These are phyloP conservation scores for Fusarium metavorans DNA, from an alignment of 2,329 filamentous ascomycete genomes.

Conservation along the genomic window DNA sequence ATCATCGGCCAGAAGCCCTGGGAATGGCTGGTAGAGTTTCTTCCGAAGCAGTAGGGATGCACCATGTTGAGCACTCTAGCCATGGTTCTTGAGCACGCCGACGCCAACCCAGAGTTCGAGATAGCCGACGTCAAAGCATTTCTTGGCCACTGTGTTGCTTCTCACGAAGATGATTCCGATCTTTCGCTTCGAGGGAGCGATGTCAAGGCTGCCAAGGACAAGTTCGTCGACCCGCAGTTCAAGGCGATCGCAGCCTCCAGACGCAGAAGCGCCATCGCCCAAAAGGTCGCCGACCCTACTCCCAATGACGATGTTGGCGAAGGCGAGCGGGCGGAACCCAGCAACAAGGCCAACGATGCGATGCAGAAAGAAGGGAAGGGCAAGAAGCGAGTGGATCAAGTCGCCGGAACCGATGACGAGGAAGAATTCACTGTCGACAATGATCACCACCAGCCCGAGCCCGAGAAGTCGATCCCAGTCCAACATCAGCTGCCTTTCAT, in stretches of 20 bases:
- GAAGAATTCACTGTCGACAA: not conserved
- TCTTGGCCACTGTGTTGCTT: not conserved
- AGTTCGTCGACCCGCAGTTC: not conserved
- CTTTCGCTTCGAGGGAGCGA: not conserved
- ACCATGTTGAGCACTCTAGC: conserved; percentile 2
- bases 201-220: not conserved
- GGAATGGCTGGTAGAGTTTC: conserved; percentile 8
- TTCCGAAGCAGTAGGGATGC: conserved; percentile 5
- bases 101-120: not conserved
- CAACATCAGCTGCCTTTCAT: not conserved
- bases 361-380: not conserved
- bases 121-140: not conserved
- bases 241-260: not conserved
- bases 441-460: not conserved
- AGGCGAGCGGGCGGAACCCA: not conserved
- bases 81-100: conserved; percentile 2
- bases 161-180: not conserved
- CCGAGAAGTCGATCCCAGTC: not conserved
- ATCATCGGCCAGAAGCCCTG: conserved; percentile 6
- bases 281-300: not conserved
- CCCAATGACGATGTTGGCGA: not conserved
- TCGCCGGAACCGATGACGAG: not conserved
- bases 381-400: not conserved
- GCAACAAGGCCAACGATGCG: not conserved
- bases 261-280: not conserved